Base-by-base conservation (phyloP, 2,329 filamentous ascomycete genomes). In the Aspergillus sp. region DNA sequence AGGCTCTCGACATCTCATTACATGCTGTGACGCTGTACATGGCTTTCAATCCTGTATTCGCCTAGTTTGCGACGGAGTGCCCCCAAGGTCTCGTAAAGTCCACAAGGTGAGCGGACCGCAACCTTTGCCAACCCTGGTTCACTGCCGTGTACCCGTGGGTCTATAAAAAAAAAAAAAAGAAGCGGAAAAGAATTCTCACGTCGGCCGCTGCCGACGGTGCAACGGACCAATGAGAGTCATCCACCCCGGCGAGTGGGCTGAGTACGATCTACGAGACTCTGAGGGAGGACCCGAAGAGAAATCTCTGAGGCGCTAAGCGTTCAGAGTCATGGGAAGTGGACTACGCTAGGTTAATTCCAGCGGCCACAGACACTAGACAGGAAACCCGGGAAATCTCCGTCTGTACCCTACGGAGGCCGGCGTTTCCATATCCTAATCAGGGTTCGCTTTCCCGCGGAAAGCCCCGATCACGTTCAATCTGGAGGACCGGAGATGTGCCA, bases 381-480 rank as follows among this genome's bases (percentile, higher is more conserved):
- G n/a, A 17, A 16, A 7, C 16, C 50, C 45, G 50, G 45, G 45
- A 44, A 48, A 32, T 43, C 38, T 52, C 50, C 50, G 50, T 52
- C 25, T 31, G 40, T 34, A 44, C 20, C 25, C 31, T 36, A 48
- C 21, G 31, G 45, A 38, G 40, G 23, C 11, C 43, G 14, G n/a
- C 34, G 19, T 7, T 45, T 31, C 42, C 42, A 14, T 38, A 17
- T 5, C 19, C 19, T 34, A 38, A 32, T 23, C 36, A 47, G 32
- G 29, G 29, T 42, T 52, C 40, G 29, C 45, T 48, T 48, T 52
- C 45, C 50, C 41, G 40, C 50, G 50, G 50, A 52, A 52, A 52
- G 50, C 32, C 7, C 45, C 45, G 50, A 52, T 48, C 29, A 32
- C 13, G 10, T 38, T 16, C 20, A 31, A 23, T 50, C 32, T 14